Evolutionary conservation across 352 stramenopile genomes (phyloP).

Genomic region (Halophytophthora polymorphica): DNA sequence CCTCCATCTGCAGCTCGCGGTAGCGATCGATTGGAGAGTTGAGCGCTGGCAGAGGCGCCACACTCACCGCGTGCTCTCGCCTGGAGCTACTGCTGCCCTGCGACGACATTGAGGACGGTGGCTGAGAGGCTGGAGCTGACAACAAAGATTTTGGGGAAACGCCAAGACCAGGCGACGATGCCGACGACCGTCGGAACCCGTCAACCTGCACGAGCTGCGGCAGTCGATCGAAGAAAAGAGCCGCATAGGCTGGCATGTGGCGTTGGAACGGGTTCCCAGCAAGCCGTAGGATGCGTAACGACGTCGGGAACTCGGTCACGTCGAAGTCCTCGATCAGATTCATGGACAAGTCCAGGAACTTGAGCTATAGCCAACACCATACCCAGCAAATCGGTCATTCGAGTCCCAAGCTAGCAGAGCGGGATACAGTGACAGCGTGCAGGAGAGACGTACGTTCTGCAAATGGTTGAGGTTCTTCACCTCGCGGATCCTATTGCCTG

Average conservation of each 20-base stretch:
- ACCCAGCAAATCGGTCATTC: neutral
- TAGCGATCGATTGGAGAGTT: conserved; percentile 36
- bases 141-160: no score
- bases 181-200: conserved; percentile 34
- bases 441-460: conserved; percentile 35
- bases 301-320: conserved; percentile 49
- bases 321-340: conserved; percentile 73
- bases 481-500: conserved; percentile 57
- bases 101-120: conserved; percentile 10
- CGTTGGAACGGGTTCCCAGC: conserved; percentile 55
- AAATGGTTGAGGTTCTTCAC: conserved; percentile 61
- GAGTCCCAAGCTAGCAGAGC: neutral
- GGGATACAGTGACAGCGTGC: neutral
- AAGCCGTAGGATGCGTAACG: conserved; percentile 51
- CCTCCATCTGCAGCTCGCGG: conserved; percentile 24
- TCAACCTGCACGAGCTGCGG: conserved; percentile 61
- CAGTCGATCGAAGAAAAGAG: conserved; percentile 59
- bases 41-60: conserved; percentile 8
- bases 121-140: neutral
- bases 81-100: conserved; percentile 19
- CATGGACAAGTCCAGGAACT: conserved; percentile 75
- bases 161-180: neutral
- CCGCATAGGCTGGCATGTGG: conserved; percentile 53
- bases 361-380: conserved; percentile 36
- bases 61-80: neutral